phyloP scores from a whole-genome alignment of 441 rosid genomes.

The Caryocar brasiliense region DNA sequence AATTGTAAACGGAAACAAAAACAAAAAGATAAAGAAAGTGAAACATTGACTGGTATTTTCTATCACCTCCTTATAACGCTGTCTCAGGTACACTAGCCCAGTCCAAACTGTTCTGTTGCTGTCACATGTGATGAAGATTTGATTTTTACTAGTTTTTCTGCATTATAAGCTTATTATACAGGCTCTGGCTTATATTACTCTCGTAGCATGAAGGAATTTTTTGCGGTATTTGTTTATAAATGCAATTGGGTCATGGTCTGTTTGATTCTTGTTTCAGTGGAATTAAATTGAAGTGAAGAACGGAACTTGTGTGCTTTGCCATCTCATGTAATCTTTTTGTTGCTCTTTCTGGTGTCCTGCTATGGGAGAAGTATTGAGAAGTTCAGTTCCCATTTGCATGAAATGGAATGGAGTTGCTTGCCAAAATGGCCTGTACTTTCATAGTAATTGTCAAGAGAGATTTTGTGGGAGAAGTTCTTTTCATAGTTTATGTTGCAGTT shows the following conservation, averaged over 20 bases:
- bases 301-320: background rate
- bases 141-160: too few species aligned
- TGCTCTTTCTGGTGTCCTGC: background rate
- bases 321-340: background rate
- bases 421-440: constrained; percentile 9
- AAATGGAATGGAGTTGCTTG: constrained; percentile 21
- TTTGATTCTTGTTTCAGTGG: constrained; percentile 3
- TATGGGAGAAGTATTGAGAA: constrained; percentile 34
- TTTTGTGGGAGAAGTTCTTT: constrained; percentile 6
- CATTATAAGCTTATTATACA: too few species aligned
- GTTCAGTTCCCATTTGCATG: constrained; percentile 17
- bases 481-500: constrained; percentile 10
- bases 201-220: too few species aligned
- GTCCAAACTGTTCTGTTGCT: too few species aligned
- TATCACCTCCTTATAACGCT: too few species aligned
- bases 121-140: too few species aligned
- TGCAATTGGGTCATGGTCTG: constrained; percentile 6
- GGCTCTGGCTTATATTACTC: too few species aligned
- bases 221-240: too few species aligned
- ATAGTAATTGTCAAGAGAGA: constrained; percentile 6
- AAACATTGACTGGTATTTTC: too few species aligned
- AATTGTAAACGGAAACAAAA: too few species aligned
- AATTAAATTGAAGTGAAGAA: constrained; percentile 1
- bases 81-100: too few species aligned
- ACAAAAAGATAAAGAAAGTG: too few species aligned